phyloP scores from a whole-genome alignment of 306 rosid genomes.

The Castanospermum australe region DNA sequence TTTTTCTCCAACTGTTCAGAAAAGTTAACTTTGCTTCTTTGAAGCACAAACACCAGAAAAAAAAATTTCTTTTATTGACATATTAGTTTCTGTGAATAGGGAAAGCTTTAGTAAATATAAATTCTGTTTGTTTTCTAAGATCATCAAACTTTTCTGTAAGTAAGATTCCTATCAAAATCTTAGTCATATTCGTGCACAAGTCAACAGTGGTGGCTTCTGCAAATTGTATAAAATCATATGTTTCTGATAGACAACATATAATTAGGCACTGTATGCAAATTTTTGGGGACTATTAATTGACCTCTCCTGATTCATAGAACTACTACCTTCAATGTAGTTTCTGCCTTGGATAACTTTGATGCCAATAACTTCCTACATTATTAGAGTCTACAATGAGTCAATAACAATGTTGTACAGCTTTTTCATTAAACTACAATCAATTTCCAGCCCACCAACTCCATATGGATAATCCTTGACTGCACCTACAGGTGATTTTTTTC shows the following conservation, averaged over 20 bases:
- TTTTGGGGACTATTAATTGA: constrained; percentile 15
- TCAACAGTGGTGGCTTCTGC: neutral
- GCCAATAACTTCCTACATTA: constrained; percentile 17
- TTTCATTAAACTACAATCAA: constrained; percentile 15
- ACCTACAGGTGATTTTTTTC: constrained; percentile 20
- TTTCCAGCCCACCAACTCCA: constrained; percentile 26
- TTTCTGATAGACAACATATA: neutral
- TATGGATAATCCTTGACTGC: constrained; percentile 20
- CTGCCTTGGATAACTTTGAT: constrained; percentile 9
- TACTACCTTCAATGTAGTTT: neutral
- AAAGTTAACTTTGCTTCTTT: neutral
- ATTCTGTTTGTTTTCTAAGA: neutral
- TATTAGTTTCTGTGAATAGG: neutral
- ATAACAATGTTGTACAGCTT: neutral
- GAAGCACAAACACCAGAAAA: neutral
- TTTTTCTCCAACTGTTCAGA: neutral
- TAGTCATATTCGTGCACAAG: neutral
- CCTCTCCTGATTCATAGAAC: constrained; percentile 3
- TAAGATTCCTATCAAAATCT: neutral
- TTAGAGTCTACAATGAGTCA: neutral
- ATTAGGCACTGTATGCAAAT: neutral
- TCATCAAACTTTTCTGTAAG: neutral
- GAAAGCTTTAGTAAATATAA: neutral
- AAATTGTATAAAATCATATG: neutral
- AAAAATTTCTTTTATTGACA: neutral